Percentiles rank a stretch among this genome's conserved stretches.
Conservation (phyloP, 148 eudicot species). For the Heliosperma pusillum region DNA sequence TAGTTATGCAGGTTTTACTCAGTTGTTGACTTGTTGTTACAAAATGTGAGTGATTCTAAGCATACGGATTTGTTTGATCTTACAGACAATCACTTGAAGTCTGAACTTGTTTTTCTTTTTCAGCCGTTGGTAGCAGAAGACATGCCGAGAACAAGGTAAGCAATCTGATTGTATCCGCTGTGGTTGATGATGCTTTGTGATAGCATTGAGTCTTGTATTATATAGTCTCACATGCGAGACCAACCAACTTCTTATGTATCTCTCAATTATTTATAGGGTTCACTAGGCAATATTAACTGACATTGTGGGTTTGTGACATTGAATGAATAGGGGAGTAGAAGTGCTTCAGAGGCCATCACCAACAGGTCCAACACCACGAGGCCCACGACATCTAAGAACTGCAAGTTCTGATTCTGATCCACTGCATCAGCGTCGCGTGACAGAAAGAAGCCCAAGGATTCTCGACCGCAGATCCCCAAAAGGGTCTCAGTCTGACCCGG, state of each 20-base stretch:
- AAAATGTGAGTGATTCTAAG: not conserved
- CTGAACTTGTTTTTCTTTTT: constrained; percentile 5
- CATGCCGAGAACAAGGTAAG: constrained; percentile 29
- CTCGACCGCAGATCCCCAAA: constrained; percentile 61
- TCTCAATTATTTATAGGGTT: no score
- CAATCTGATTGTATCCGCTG: not conserved
- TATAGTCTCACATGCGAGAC: no score
- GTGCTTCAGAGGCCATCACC: constrained; percentile 59
- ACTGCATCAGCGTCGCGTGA: constrained; percentile 43
- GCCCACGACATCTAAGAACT: constrained; percentile 44
- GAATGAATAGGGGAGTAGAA: constrained; percentile 49
- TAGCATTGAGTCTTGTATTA: no score
- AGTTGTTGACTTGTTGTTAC: no score
- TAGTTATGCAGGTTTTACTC: not conserved
- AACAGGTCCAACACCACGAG: constrained; percentile 37
- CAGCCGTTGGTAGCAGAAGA: constrained; percentile 8
- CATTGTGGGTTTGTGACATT: not conserved
- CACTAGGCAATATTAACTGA: not conserved
- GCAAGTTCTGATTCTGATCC: constrained; percentile 71
- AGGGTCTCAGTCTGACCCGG: constrained; percentile 53
- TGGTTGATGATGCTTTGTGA: not conserved
- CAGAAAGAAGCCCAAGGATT: constrained; percentile 59
- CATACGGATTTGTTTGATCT: constrained; percentile 1
- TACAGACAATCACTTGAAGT: constrained; percentile 12
- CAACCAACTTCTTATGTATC: no score